Percentiles rank a stretch among this genome's conserved stretches.
Conservation (phyloP, 2,329 filamentous ascomycete genomes). For the Botrytis paeoniae region DNA sequence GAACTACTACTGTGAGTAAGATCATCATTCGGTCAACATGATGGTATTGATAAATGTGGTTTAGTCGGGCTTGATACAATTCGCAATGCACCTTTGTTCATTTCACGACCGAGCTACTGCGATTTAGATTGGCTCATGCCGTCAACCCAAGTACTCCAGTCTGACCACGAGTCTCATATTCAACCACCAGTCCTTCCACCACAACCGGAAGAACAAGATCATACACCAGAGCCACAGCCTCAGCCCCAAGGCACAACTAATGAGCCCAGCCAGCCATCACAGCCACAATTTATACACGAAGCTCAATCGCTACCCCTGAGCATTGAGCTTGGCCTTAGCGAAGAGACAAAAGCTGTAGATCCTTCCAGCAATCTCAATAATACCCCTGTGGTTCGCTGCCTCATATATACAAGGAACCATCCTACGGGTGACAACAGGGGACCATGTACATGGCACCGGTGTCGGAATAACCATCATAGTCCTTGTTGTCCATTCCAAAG, state of each 20-base stretch:
- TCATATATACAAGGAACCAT: no score
- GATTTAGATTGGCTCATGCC: background rate
- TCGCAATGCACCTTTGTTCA: no score
- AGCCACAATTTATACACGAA: background rate
- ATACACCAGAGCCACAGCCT: background rate
- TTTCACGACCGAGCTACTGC: no score
- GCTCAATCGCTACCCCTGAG: background rate
- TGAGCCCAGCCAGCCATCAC: background rate
- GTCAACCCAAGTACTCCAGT: rapidly evolving
- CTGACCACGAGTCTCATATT: background rate
- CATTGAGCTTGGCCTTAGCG: background rate
- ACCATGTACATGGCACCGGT: no score
- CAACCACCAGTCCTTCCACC: background rate
- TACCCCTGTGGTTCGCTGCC: background rate
- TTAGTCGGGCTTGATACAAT: no score
- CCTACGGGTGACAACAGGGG: no score
- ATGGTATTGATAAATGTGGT: no score
- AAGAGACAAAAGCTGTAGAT: background rate
- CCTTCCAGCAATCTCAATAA: background rate
- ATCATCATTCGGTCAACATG: no score
- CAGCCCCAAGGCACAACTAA: background rate
- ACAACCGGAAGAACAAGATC: background rate
- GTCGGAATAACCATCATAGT: no score
- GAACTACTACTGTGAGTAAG: background rate
- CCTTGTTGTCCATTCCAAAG: no score